These are phyloP conservation scores for Lathyrus tuberosus DNA, from an alignment of 306 rosid genomes.

Conservation along the genomic window DNA sequence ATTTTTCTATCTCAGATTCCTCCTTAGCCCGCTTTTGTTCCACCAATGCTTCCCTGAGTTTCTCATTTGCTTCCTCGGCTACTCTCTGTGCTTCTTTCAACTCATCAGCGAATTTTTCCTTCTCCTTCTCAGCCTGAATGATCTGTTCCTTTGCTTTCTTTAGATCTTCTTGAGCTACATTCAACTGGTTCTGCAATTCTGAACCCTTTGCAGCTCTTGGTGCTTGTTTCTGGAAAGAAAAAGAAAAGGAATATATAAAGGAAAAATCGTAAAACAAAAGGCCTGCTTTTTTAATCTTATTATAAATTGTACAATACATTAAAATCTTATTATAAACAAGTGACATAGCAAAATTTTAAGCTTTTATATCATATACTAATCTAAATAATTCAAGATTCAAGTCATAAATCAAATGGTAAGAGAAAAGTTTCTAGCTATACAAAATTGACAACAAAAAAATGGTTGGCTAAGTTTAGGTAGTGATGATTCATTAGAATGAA, in stretches of 20 bases:
- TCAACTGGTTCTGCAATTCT: conserved; percentile 72
- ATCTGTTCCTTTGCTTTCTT: conserved; percentile 89
- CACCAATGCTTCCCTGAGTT: conserved; percentile 81
- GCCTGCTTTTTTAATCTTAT: too few relatives aligned
- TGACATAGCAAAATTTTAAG: too few relatives aligned
- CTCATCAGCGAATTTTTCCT: conserved; percentile 66
- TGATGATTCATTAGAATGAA: neutral
- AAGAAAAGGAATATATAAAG: conserved; percentile 6
- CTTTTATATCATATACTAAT: neutral
- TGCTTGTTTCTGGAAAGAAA: conserved; percentile 61
- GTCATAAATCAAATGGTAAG: neutral
- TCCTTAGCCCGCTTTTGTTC: conserved; percentile 85
- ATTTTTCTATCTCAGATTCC: conserved; percentile 86
- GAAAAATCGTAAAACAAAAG: neutral
- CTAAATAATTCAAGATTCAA: neutral
- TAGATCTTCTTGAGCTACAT: conserved; percentile 72
- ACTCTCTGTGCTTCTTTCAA: conserved; percentile 75
- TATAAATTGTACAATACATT: too few relatives aligned
- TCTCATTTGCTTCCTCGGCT: conserved; percentile 80
- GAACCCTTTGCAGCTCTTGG: conserved; percentile 64
- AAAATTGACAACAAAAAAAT: neutral
- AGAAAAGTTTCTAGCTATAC: neutral
- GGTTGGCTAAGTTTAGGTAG: neutral
- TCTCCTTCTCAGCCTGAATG: conserved; percentile 69
- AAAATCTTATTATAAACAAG: too few relatives aligned